Evolutionary conservation across 2,329 filamentous ascomycete genomes (phyloP).

Genomic region (Claviceps africana): DNA sequence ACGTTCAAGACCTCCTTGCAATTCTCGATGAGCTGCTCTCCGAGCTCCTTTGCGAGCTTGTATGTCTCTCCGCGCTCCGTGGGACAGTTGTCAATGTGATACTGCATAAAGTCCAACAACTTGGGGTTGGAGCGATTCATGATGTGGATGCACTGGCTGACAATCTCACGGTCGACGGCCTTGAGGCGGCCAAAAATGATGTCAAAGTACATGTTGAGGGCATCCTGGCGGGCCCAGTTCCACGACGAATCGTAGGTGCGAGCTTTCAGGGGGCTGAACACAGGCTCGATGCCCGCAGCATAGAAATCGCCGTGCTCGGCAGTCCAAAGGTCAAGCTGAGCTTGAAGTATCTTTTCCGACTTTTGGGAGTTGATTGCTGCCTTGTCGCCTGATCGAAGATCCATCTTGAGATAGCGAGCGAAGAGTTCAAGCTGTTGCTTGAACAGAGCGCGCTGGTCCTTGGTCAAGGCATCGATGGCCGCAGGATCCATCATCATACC

Average conservation of each 20-base stretch:
- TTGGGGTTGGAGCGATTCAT: constrained; percentile 98
- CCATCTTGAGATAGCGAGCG: constrained; percentile 92
- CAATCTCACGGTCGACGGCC: constrained; percentile 91
- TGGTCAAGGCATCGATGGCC: constrained; percentile 89
- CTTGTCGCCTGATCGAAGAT: constrained; percentile 92
- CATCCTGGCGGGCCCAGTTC: constrained; percentile 98
- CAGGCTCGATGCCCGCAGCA: constrained; percentile 82
- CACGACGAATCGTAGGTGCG: constrained; percentile 95
- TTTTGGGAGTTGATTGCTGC: constrained; percentile 74
- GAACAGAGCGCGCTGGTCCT: constrained; percentile 90
- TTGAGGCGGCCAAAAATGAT: constrained; percentile 94
- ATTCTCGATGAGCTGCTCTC: constrained; percentile 88
- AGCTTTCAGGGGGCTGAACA: constrained; percentile 86
- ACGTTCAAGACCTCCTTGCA: constrained; percentile 81
- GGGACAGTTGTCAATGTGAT: constrained; percentile 97
- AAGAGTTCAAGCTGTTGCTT: constrained; percentile 96
- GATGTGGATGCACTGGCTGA: constrained; percentile 95
- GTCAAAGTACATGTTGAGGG: constrained; percentile 96
- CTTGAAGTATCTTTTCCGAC: constrained; percentile 75
- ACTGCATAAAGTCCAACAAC: constrained; percentile 97
- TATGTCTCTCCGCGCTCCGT: constrained; percentile 96
- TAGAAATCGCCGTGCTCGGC: constrained; percentile 95
- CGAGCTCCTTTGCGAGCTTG: constrained; percentile 90
- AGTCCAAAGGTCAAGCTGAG: constrained; percentile 88
- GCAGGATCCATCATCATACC: constrained; percentile 99